Base-by-base conservation (phyloP, 2,329 filamentous ascomycete genomes). In the Colletotrichum caudatum region DNA sequence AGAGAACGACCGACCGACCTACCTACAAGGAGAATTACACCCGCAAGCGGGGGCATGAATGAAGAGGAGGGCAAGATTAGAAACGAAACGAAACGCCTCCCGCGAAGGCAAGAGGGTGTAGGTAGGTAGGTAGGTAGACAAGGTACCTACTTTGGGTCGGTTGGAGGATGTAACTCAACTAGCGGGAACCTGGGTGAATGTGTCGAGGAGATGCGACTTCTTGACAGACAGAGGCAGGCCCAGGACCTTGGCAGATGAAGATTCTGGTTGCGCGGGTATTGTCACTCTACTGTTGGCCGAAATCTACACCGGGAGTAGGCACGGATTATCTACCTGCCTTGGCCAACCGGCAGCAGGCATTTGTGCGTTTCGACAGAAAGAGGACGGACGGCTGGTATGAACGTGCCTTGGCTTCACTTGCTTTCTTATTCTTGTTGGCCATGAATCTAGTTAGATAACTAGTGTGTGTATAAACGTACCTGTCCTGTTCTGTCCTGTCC, bases 351-450 rank as follows among this genome's bases (percentile, higher is more conserved):
- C 35, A 5, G 35, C 54, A 39, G 14, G 35, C 54, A 39, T 29
- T 39, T 33, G n/a, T 39, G 2, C 8, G 16, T 35, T 37, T 23
- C 33, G 5, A 61, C 41, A 46, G 39, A 61, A n/a, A 26, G 5
- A 29, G 29, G 29, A 29, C 29, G 29, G 37, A 60, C 11, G 20
- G 46, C 33, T 1, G 33, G 53, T 5, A n/a, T n/a, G 29, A n/a
- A 51, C 48, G n/a, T 62, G 26, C 33, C 59, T 51, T 50, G 41
- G 39, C 44, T 33, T 33, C 33, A 29, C 35, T 23, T 37, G 33
- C 35, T 62, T 62, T 35, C 60, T 23, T n/a, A 41, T 29, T 53
- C 39, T 39, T 41, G n/a, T 33, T 63, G 35, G 33, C 20, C 33
- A 53, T 63, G 33, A 3, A 29, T 29, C 29, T 29, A 29, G 29